Base-by-base conservation (phyloP, 306 rosid species). In the Aeschynomene evenia region DNA sequence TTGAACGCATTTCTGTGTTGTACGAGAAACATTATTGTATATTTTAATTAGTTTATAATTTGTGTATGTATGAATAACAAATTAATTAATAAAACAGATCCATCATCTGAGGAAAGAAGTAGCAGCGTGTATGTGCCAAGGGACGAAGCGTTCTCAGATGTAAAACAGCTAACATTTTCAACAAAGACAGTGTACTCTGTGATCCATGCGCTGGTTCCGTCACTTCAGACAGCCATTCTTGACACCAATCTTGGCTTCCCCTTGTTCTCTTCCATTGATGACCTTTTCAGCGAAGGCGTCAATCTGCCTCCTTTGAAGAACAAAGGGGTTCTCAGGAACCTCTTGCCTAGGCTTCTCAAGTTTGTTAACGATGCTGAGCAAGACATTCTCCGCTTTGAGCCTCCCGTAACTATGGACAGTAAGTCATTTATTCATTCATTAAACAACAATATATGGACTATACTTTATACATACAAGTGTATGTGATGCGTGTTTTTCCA, bases 71-170 rank as follows among this genome's bases (percentile, higher is more conserved):
- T 49, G 6, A 23, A 46, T 18, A 46, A 15, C 7, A 45, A 45
- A 36, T 34, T 62, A 26, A 28, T 6, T 34, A 6, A 0, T 6
- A 46, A 26, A 20, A 61, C 70, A 89, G 96, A 83, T 73, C 58
- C 82, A 0, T 24, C 11, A 24, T 85, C 82, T 0, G 96, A 90
- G 85, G 6, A 77, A 55, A 82, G 82, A 28, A 84, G 81, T 14
- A 49, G 2, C 19, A 12, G 0, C 0, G 63, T 84, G 7, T 90
- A 90, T 9, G 96, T 90, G 54, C 96, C 96, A 0, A 76, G 91
- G 56, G 96, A 87, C n/a, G 96, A 90, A 75, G 21, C 62, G 20
- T 90, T 90, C 82, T 66, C 95, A 0, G 83, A 67, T 9, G 40
- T 85, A 4, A 90, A 90, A 75, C 79, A 85, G 60, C 15, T 75